Evolutionary conservation across 768 basidiomycete genomes (phyloP), one percentile per base, ranked within the genome.

Genomic region (Pholiota conissans): DNA sequence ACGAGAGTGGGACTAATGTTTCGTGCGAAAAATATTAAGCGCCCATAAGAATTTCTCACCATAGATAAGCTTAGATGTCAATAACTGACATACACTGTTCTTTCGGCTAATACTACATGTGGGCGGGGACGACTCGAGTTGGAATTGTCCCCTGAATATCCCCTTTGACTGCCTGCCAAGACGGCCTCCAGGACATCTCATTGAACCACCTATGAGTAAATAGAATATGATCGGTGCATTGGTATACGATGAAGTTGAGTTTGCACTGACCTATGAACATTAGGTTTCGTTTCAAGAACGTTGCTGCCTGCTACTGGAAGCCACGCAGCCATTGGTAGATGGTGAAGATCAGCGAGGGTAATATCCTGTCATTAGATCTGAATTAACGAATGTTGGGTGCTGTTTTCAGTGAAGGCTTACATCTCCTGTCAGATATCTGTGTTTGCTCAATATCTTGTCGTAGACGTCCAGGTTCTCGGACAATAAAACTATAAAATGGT

Each of bases 381-480:
- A n/a, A 18, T 42, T 22, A 13, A 20, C n/a, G 42, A 26, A n/a
- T n/a, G n/a, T n/a, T n/a, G n/a, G 6, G 14, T 29, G 45, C 4
- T 45, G 27, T 20, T 14, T 18, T 16, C 20, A 10, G 5, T 9
- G 29, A 10, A 16, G 16, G 69, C 77, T 52, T 63, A 82, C 84
- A 61, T 84, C 72, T n/a, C 86, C 85, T 8, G 80, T 82, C 8
- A 85, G 68, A 63, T 85, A 87, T 45, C 73, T 69, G 50, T 82
- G 79, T 67, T 81, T 85, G 8, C 69, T 67, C 2, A 87, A 73
- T 35, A 88, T 82, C 27, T 62, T 64, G 10, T 87, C 79, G 62
- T 86, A 87, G 1, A 66, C 80, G 22, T 81, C 76, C 3, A 87
- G 73, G 39, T 76, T 80, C 2, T 56, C 63, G 1, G 65, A 71